Percentiles rank a stretch among this genome's conserved stretches.
Conservation (phyloP, 257 asterid species). For the Fraxinus americana region DNA sequence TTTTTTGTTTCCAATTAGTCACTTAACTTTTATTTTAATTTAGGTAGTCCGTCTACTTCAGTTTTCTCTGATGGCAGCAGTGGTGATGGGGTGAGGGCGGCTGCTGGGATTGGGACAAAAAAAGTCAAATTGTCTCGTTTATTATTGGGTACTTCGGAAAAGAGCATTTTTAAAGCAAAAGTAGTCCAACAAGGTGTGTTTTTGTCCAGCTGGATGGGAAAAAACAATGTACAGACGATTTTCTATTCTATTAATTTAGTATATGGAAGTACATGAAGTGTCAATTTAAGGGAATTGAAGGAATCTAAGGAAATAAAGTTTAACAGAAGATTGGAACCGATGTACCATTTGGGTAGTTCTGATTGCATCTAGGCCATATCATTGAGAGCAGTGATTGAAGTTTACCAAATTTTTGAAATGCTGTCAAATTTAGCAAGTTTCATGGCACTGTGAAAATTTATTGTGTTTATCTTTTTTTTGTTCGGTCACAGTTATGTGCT, state of each 20-base stretch:
- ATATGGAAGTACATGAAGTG: neutral
- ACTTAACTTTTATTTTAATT: neutral
- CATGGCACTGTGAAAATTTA: slow-evolving; percentile 13
- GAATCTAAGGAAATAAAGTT: neutral
- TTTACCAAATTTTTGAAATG: slow-evolving; percentile 1
- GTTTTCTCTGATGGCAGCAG: neutral
- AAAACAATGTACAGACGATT: neutral
- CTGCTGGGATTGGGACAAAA: neutral
- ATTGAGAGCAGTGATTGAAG: neutral
- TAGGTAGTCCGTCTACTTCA: neutral
- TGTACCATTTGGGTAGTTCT: neutral
- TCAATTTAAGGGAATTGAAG: neutral
- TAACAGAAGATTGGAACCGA: neutral
- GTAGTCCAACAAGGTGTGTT: neutral
- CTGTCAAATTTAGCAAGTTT: neutral
- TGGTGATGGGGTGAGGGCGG: neutral
- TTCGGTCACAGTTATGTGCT: slow-evolving; percentile 65
- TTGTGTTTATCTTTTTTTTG: neutral
- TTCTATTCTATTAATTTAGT: neutral
- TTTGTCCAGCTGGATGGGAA: neutral
- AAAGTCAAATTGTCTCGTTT: too few relatives aligned
- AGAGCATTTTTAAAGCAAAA: neutral
- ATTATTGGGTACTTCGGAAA: neutral
- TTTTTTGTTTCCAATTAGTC: neutral
- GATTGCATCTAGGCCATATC: neutral